A percentile compares a stretch with the other conserved stretches of the same genome.
Evolutionary conservation across 306 rosid species (phyloP).

Genomic region (Crataegus laevigata): DNA sequence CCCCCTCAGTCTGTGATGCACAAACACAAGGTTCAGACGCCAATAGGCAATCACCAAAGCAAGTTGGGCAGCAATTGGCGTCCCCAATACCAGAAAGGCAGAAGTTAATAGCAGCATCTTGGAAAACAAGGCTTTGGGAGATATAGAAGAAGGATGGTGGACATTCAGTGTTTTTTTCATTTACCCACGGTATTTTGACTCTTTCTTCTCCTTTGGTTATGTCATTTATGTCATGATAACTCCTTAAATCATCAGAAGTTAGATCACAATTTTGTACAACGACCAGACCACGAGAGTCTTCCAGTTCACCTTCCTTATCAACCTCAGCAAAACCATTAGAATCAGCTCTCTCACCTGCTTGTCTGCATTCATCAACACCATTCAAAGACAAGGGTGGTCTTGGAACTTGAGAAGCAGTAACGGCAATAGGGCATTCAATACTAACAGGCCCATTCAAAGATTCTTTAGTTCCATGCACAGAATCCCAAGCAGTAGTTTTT

Average conservation of each 20-base stretch:
- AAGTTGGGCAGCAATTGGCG: conserved; percentile 62
- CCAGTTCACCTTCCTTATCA: conserved; percentile 24
- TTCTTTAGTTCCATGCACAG: conserved; percentile 29
- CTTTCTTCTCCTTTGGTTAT: conserved; percentile 81
- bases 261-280: conserved; percentile 34
- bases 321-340: conserved; percentile 23
- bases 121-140: conserved; percentile 46
- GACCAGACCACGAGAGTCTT: conserved; percentile 24
- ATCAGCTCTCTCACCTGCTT: conserved; percentile 16
- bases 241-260: conserved; percentile 32
- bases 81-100: conserved; percentile 58
- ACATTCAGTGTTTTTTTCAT: conserved; percentile 34
- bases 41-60: conserved; percentile 72
- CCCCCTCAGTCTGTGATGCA: conserved; percentile 52
- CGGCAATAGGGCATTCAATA: conserved; percentile 17
- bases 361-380: conserved; percentile 20
- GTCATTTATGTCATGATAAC: conserved; percentile 44
- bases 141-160: conserved; percentile 62
- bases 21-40: conserved; percentile 54
- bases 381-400: conserved; percentile 13
- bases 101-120: conserved; percentile 47
- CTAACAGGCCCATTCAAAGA: conserved; percentile 33
- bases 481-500: conserved; percentile 26
- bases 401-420: conserved; percentile 21
- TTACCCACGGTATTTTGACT: conserved; percentile 63